Base-by-base conservation (phyloP, 2,329 filamentous ascomycete species). In the Xylaria sp. region DNA sequence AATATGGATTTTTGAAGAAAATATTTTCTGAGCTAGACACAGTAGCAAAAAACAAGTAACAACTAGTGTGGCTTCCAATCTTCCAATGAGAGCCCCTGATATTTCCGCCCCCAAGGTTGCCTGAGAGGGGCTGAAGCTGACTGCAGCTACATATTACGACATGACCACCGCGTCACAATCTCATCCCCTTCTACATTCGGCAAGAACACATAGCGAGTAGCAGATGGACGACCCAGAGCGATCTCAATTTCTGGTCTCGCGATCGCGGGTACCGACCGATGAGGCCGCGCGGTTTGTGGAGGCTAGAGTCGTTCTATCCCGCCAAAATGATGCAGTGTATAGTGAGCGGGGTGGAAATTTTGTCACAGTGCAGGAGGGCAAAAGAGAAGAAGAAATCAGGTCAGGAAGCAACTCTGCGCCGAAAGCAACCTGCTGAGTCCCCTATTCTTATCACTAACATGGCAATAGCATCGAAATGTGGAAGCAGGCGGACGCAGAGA, bases 271-370 rank as follows among this genome's bases (percentile, higher is more conserved):
- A 46, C 41, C 41, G 41, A 46, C 41, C 4, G 41, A 46, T 18
- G 41, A 46, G 41, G 41, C 41, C 41, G 41, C 41, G 18, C 15
- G 41, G 41, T 46, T 46, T 46, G 41, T 46, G 18, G 41, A 46
- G 7, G 15, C 41, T n/a, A 46, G 18, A 46, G 15, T 46, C 41
- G 41, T 46, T 46, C 4, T 46, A 6, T 46, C 41, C 7, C 13
- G 41, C 18, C 41, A 46, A 46, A 46, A 7, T n/a, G 41, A 46
- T 46, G 41, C 41, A 13, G 41, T 46, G 41, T 46, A 46, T 46
- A 46, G 41, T n/a, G 41, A 46, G 41, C 41, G 41, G 41, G 41
- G 41, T 46, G 41, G 41, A 15, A 46, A 46, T 46, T 46, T 46
- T 46, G 18, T 46, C 5, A 46, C 41, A n/a, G 41, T 46, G 41